Conservation (phyloP, 1,284 basidiomycete genomes). For the Ustilago hordei region DNA sequence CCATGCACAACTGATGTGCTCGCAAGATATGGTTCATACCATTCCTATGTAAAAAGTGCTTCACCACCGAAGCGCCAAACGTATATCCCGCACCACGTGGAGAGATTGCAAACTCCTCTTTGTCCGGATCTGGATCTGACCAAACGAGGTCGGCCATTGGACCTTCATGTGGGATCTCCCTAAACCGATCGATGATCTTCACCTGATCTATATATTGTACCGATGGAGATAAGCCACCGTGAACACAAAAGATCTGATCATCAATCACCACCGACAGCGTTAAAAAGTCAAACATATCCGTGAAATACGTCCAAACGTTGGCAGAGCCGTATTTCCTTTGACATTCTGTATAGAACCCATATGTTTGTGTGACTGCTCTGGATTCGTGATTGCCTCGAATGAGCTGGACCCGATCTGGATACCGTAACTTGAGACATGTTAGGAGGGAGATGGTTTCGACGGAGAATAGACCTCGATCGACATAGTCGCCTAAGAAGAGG, state of each 20-base stretch:
- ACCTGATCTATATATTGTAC: constrained; percentile 99
- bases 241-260: constrained; percentile 98
- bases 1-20: constrained; percentile 99
- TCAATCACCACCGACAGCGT: constrained; percentile 98
- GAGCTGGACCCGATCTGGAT: constrained; percentile 95
- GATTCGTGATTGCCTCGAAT: constrained; percentile 99
- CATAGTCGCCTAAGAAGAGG: constrained; percentile 87
- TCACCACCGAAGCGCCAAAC: constrained; percentile 97
- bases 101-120: constrained; percentile 98
- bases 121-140: constrained; percentile 99
- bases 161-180: constrained; percentile 99
- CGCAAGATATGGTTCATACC: constrained; percentile 96
- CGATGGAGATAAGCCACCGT: constrained; percentile 95
- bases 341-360: constrained; percentile 99
- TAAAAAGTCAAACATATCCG: constrained; percentile 99
- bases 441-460: constrained; percentile 98
- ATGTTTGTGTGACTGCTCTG: constrained; percentile 96
- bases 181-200: constrained; percentile 97
- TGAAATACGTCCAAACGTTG: constrained; percentile 99
- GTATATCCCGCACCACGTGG: constrained; percentile 98
- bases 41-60: constrained; percentile 91
- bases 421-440: constrained; percentile 95
- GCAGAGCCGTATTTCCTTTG: constrained; percentile 90
- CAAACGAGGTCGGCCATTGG: constrained; percentile 99
- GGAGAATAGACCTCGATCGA: constrained; percentile 95